Percentiles rank a stretch among this genome's conserved stretches.
Conservation (phyloP, 768 basidiomycete genomes). For the Kwoniella newhampshirensis region DNA sequence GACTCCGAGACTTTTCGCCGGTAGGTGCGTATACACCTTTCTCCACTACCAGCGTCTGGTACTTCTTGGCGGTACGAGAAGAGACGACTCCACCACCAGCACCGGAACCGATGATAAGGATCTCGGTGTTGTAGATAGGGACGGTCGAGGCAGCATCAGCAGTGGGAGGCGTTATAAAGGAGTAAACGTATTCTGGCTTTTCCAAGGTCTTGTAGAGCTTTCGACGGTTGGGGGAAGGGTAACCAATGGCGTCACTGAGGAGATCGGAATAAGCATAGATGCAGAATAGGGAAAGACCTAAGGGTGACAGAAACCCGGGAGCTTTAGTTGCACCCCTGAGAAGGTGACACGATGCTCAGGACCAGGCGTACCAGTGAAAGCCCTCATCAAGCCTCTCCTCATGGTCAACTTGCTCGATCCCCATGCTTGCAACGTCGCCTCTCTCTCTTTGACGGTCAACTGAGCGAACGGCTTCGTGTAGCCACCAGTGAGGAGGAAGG, state of each 20-base stretch:
- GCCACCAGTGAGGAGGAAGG: conserved; percentile 2
- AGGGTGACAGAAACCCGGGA: background rate
- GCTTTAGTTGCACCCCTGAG: too few relatives aligned
- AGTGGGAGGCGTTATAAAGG: conserved; percentile 8
- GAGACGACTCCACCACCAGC: conserved; percentile 37
- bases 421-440: conserved; percentile 9
- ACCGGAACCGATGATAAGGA: conserved; percentile 36
- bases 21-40: conserved; percentile 35
- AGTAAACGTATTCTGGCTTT: conserved; percentile 6
- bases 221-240: conserved; percentile 14
- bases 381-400: conserved; percentile 2
- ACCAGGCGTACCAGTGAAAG: conserved; percentile 4
- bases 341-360: background rate
- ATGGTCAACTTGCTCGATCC: background rate
- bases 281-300: conserved; percentile 3
- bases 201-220: conserved; percentile 3
- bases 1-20: conserved; percentile 19
- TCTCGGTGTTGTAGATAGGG: conserved; percentile 27
- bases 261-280: too few relatives aligned
- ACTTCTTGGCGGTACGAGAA: conserved; percentile 25
- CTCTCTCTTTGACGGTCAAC: conserved; percentile 4
- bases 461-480: background rate
- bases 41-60: conserved; percentile 32
- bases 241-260: conserved; percentile 5
- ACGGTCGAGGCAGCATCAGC: background rate